Conservation (phyloP, 176 grass and related monocot species). For the Avena atlantica region DNA sequence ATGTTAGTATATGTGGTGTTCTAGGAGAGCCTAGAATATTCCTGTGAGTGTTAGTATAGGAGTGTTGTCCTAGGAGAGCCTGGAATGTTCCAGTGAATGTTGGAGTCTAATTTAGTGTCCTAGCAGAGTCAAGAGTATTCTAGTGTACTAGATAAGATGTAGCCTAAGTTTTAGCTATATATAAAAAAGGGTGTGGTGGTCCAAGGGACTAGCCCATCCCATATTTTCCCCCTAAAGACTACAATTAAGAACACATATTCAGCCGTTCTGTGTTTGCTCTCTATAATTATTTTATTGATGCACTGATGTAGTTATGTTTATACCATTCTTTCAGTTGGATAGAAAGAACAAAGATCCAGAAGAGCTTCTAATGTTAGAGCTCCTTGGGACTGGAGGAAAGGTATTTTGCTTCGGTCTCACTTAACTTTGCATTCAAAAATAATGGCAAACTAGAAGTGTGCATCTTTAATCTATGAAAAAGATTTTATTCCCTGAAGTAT, state of each 20-base stretch:
- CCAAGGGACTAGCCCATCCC: too few species aligned
- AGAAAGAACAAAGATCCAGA: constrained; percentile 59
- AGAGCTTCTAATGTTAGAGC: constrained; percentile 77
- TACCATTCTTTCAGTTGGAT: constrained; percentile 73
- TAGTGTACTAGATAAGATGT: too few species aligned
- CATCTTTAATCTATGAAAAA: neutral
- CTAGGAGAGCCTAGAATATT: too few species aligned
- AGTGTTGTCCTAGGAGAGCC: too few species aligned
- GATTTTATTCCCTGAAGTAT: neutral
- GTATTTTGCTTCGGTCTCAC: constrained; percentile 51
- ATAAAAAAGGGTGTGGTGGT: too few species aligned
- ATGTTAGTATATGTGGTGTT: too few species aligned
- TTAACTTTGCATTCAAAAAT: constrained; percentile 28
- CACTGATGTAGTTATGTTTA: constrained; percentile 26
- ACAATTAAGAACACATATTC: neutral
- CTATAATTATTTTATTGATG: constrained; percentile 13
- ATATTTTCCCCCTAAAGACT: too few species aligned
- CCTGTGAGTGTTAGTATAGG: too few species aligned
- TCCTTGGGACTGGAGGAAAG: constrained; percentile 89
- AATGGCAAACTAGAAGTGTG: neutral
- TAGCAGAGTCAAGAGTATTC: too few species aligned
- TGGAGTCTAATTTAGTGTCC: too few species aligned
- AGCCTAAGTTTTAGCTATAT: too few species aligned
- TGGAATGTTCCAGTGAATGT: too few species aligned
- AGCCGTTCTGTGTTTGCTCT: neutral